Percentiles rank a stretch among this genome's conserved stretches.
These are phyloP conservation scores for Ophiostoma angusticollis DNA, from an alignment of 2,329 filamentous ascomycete genomes.

Conservation along the genomic window DNA sequence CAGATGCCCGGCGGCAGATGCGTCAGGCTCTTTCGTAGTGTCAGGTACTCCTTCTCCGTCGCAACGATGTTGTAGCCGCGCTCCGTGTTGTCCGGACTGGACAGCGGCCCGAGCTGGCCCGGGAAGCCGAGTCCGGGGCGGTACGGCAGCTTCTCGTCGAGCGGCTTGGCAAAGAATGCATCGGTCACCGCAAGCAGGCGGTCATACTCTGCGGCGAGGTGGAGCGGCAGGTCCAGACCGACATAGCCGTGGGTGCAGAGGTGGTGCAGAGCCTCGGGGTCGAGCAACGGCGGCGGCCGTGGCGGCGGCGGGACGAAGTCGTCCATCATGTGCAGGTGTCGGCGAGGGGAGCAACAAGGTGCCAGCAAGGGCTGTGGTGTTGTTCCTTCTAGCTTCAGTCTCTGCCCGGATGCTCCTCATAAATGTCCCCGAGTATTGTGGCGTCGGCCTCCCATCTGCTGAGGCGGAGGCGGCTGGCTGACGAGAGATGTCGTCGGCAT, in stretches of 20 bases:
- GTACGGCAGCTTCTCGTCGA: slow-evolving; percentile 8
- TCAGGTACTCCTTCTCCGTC: slow-evolving; percentile 16
- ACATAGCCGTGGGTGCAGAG: slow-evolving; percentile 15
- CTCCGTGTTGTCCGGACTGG: slow-evolving; percentile 10
- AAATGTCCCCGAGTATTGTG: too few species aligned
- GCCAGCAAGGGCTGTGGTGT: too few species aligned
- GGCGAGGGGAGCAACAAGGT: background rate
- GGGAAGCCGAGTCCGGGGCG: background rate
- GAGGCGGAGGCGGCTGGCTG: too few species aligned
- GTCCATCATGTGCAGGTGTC: background rate
- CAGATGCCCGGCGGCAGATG: slow-evolving; percentile 8
- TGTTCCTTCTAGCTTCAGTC: too few species aligned
- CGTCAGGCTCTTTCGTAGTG: slow-evolving; percentile 12
- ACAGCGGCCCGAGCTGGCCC: slow-evolving; percentile 4
- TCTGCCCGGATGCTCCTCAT: too few species aligned
- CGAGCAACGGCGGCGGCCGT: slow-evolving; percentile 14
- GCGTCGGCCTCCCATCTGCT: too few species aligned
- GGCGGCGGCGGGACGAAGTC: slow-evolving; percentile 9
- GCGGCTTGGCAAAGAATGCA: slow-evolving; percentile 12
- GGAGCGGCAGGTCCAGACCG: slow-evolving; percentile 9
- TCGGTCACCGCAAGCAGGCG: slow-evolving; percentile 7
- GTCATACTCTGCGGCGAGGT: slow-evolving; percentile 5
- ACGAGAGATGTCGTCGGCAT: too few species aligned
- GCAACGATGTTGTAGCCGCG: slow-evolving; percentile 12
- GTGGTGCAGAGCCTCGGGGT: slow-evolving; percentile 8